phyloP scores from a whole-genome alignment of 2,329 filamentous ascomycete genomes.

The Colletotrichum navitas region DNA sequence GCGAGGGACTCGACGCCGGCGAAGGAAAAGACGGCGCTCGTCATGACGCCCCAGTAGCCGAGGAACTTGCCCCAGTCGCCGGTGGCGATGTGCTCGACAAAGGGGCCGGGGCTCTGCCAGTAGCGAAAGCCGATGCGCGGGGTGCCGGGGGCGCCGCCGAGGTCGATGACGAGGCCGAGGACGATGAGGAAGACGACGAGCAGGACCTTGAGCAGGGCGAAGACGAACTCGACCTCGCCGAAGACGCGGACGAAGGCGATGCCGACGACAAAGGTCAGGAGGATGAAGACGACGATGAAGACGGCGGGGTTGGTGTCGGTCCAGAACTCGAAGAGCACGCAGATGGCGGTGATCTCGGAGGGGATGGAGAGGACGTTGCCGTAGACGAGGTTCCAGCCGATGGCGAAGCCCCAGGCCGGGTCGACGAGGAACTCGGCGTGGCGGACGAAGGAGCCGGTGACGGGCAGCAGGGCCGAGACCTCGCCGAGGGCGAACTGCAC shows the following conservation, averaged over 20 bases:
- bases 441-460: conserved; percentile 73
- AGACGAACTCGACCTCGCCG: conserved; percentile 70
- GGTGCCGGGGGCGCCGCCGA: conserved; percentile 48
- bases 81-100: conserved; percentile 70
- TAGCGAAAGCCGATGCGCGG: conserved; percentile 45
- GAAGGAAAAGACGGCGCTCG: conserved; percentile 46
- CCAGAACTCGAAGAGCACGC: conserved; percentile 47
- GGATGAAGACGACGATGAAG: conserved; percentile 44
- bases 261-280: conserved; percentile 43
- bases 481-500: conserved; percentile 72
- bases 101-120: conserved; percentile 56
- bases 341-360: conserved; percentile 47
- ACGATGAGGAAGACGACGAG: conserved; percentile 73
- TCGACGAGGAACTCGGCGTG: conserved; percentile 73
- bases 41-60: conserved; percentile 47
- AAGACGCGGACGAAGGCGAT: conserved; percentile 51
- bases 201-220: conserved; percentile 66
- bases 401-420: conserved; percentile 68
- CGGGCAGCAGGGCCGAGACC: conserved; percentile 69
- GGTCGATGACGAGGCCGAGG: conserved; percentile 62
- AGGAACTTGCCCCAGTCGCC: conserved; percentile 49
- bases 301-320: conserved; percentile 43
- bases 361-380: conserved; percentile 54
- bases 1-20: conserved; percentile 45
- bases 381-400: conserved; percentile 73